Base-by-base conservation (phyloP, 2,329 filamentous ascomycete species). In the Hysterium pulicare region DNA sequence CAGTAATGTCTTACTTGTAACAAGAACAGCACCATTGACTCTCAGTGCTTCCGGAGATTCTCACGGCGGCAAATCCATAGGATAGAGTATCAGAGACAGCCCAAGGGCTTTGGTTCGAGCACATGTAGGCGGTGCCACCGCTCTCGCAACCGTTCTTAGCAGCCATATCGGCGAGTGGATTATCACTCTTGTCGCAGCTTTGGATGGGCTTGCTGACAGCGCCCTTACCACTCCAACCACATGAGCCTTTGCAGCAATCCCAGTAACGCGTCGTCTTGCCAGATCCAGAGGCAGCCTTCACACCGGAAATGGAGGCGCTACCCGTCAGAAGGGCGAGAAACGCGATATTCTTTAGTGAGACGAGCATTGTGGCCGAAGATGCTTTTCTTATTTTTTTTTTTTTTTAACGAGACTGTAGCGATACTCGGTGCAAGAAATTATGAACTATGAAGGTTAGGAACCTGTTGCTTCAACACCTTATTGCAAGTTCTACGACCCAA, bases 221-320 rank as follows among this genome's bases (percentile, higher is more conserved):
- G 3, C 77, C 78, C 57, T 84, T 84, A 44, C 67, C 73, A 6
- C 71, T 54, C 82, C 82, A 75, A 8, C 76, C 73, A 61, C 82
- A 86, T 13, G 79, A 82, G 21, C 81, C 76, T 69, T 87, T 87
- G 70, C 83, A 86, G 71, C 83, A 86, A 62, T 86, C 83, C 64
- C 64, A 67, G 49, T 68, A 68, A 16, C 64, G 54, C 16, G 63
- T 66, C 5, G 63, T 66, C 46, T 52, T 55, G 43, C 61, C 63
- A 8, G 53, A 55, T n/a, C 47, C 47, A 8, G 46, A 48, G 16
- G 60, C 57, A 17, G 57, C 62, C 20, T 58, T 48, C 38, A 23
- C 36, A 28, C 24, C 24, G 7, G 36, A 28, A 23, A 62, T 55
- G 9, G 55, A 43, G 24, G 54, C 55, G 17, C 55, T 42, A 33